These are phyloP conservation scores for Alternaria conjuncta DNA, from an alignment of 2,329 filamentous ascomycete species.

Conservation along the genomic window DNA sequence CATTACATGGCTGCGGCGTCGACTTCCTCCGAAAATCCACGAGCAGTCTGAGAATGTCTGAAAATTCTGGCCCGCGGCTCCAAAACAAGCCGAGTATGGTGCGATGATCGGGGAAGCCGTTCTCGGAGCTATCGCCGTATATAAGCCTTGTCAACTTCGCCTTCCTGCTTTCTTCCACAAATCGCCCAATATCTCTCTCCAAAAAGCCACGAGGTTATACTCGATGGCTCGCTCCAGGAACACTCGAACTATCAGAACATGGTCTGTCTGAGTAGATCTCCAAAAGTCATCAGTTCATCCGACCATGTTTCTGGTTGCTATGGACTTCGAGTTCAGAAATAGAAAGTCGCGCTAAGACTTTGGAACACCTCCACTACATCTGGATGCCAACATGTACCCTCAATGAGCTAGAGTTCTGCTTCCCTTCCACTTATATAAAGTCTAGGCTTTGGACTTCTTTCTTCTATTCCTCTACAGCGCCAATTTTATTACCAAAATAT, in stretches of 20 bases:
- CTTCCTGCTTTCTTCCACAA: neutral
- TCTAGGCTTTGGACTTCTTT: too few relatives aligned
- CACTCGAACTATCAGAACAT: too few relatives aligned
- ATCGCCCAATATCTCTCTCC: neutral
- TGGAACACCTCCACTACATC: too few relatives aligned
- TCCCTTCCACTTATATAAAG: too few relatives aligned
- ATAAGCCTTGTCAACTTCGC: neutral
- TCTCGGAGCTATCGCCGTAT: neutral
- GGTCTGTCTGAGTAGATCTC: neutral
- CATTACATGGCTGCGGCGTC: neutral
- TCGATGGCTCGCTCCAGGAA: too few relatives aligned
- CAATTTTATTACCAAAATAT: too few relatives aligned
- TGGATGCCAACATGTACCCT: too few relatives aligned
- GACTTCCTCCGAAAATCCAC: neutral
- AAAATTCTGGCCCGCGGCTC: neutral
- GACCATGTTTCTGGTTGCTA: neutral
- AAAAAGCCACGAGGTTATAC: fast-evolving
- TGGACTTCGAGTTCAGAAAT: too few relatives aligned
- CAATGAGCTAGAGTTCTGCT: too few relatives aligned
- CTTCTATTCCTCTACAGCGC: too few relatives aligned
- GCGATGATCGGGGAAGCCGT: neutral
- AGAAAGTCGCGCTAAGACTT: too few relatives aligned
- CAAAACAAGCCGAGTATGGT: neutral
- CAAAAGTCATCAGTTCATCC: neutral
- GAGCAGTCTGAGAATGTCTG: neutral